phyloP scores from a whole-genome alignment of 2,329 filamentous ascomycete species.

The Exophiala xenobiotica region DNA sequence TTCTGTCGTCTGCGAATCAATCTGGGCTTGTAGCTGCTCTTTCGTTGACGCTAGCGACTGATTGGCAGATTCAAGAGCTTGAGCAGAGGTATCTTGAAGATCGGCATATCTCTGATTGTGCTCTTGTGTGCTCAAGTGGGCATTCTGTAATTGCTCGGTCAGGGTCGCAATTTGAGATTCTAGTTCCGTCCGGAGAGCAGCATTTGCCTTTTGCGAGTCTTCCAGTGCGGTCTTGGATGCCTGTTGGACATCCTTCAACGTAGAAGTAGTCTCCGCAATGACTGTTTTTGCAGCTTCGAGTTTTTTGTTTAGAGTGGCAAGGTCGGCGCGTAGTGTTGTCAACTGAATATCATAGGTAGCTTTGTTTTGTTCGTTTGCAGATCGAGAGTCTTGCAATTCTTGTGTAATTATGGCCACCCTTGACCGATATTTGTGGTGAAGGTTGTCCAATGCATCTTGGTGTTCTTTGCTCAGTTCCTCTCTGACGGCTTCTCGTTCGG shows the following conservation, averaged over 20 bases:
- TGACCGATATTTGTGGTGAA: slow-evolving; percentile 27
- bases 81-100: slow-evolving; percentile 19
- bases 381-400: slow-evolving; percentile 20
- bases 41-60: slow-evolving; percentile 11
- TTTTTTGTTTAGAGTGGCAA: slow-evolving; percentile 15
- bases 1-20: slow-evolving; percentile 18
- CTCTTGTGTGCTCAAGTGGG: slow-evolving; percentile 16
- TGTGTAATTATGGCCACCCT: slow-evolving; percentile 25
- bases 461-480: slow-evolving; percentile 19
- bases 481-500: slow-evolving; percentile 21
- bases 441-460: slow-evolving; percentile 12
- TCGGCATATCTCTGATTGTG: slow-evolving; percentile 21
- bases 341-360: slow-evolving; percentile 19
- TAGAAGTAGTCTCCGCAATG: slow-evolving; percentile 21
- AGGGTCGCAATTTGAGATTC: slow-evolving; percentile 71
- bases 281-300: slow-evolving; percentile 24
- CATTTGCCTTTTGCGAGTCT: slow-evolving; percentile 20
- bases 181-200: slow-evolving; percentile 50
- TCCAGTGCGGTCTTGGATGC: slow-evolving; percentile 19
- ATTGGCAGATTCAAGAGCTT: slow-evolving; percentile 18
- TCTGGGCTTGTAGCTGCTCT: slow-evolving; percentile 17
- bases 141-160: slow-evolving; percentile 56
- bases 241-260: slow-evolving; percentile 19
- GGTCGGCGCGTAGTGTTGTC: slow-evolving; percentile 13
- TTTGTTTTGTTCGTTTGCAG: slow-evolving; percentile 19